Conservation (phyloP, 1,139 yeast genomes). For the Sugiyamaella pinicola region DNA sequence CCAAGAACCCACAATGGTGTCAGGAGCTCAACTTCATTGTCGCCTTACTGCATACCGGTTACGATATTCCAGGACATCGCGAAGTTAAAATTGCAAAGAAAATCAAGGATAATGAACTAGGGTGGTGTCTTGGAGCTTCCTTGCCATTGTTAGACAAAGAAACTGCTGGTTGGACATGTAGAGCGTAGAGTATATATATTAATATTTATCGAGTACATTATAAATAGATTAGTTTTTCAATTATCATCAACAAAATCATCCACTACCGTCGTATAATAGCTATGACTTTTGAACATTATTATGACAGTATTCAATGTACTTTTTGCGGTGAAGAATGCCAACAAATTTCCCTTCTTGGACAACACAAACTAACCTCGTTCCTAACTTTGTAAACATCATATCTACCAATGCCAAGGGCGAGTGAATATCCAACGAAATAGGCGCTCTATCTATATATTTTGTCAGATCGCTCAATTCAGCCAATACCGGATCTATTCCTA, state of each 20-base stretch:
- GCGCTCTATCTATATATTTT: constrained; percentile 51
- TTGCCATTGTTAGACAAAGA: constrained; percentile 75
- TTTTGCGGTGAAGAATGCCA: constrained; percentile 60
- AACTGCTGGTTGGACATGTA: constrained; percentile 70
- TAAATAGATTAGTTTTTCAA: neutral
- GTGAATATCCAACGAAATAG: constrained; percentile 53
- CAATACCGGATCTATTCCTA: constrained; percentile 21
- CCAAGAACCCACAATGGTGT: constrained; percentile 90
- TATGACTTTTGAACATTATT: constrained; percentile 7
- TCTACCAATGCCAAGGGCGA: constrained; percentile 59
- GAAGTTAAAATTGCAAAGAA: constrained; percentile 91
- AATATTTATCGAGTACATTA: constrained; percentile 1
- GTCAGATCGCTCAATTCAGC: constrained; percentile 48
- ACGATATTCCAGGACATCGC: constrained; percentile 87
- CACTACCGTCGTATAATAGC: neutral
- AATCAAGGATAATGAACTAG: constrained; percentile 84
- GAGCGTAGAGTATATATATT: constrained; percentile 13
- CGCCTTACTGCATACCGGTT: constrained; percentile 88
- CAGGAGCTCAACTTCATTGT: constrained; percentile 87
- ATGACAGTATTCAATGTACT: constrained; percentile 51
- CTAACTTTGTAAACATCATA: constrained; percentile 57
- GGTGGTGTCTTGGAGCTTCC: constrained; percentile 99
- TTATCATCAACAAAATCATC: too few species aligned
- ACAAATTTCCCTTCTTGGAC: constrained; percentile 53
- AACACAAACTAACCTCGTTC: constrained; percentile 56